Evolutionary conservation across 2,329 filamentous ascomycete genomes (phyloP).

Genomic region (Spiromastix sp.): DNA sequence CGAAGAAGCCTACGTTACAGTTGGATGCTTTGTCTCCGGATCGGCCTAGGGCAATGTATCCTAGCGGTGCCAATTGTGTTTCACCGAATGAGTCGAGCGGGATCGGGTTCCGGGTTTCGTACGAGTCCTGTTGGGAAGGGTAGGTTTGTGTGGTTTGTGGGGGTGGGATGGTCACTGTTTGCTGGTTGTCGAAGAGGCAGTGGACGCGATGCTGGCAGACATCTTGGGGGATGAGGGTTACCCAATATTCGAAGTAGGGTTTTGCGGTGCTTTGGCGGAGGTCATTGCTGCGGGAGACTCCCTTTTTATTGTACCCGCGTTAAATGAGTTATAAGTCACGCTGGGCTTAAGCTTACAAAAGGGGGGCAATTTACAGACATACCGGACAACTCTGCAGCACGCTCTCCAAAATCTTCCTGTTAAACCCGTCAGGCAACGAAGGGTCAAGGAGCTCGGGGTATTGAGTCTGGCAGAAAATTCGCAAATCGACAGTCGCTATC

Average conservation of each 20-base stretch:
- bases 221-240: constrained; percentile 18
- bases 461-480: constrained; percentile 32
- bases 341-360: no score
- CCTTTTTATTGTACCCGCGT: constrained; percentile 18
- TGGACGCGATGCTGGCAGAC: constrained; percentile 17
- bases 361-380: not conserved
- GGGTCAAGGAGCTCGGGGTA: constrained; percentile 17
- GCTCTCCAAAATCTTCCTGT: not conserved
- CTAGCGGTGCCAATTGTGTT: constrained; percentile 19
- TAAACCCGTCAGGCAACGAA: not conserved
- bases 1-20: constrained; percentile 39
- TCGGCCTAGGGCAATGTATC: constrained; percentile 26
- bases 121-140: constrained; percentile 9
- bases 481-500: constrained; percentile 21
- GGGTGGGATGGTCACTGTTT: constrained; percentile 12
- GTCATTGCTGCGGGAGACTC: constrained; percentile 18
- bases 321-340: no score
- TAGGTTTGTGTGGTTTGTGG: constrained; percentile 15
- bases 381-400: not conserved
- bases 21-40: constrained; percentile 37
- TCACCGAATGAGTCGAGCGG: constrained; percentile 16
- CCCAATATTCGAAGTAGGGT: constrained; percentile 18
- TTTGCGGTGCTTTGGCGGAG: constrained; percentile 10
- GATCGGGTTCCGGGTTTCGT: constrained; percentile 12
- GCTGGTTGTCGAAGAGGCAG: constrained; percentile 4